phyloP scores from a whole-genome alignment of 2,329 filamentous ascomycete genomes.

The Colletotrichum melonis region DNA sequence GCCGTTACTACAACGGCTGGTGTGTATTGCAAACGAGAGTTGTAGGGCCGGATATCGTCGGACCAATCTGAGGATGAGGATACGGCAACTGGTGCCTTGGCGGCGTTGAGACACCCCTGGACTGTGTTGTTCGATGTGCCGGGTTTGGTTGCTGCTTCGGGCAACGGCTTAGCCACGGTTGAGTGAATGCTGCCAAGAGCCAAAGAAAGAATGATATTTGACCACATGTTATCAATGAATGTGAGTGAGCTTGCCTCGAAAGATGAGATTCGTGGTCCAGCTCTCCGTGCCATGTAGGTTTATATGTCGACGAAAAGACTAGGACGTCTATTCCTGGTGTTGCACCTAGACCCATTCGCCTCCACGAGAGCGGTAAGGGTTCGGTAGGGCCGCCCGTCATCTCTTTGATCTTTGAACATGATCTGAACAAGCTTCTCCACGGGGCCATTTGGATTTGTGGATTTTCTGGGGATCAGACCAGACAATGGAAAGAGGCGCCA shows the following conservation, averaged over 20 bases:
- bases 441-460: background rate
- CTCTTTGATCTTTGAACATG: background rate
- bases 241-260: background rate
- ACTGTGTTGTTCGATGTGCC: slow-evolving; percentile 20
- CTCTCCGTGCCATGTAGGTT: background rate
- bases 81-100: slow-evolving; percentile 37
- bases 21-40: slow-evolving; percentile 47
- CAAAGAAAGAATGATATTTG: background rate
- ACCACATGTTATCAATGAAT: slow-evolving; percentile 2
- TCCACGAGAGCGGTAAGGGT: background rate
- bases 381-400: background rate
- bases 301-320: background rate
- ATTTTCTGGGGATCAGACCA: background rate
- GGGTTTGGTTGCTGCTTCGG: background rate
- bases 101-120: slow-evolving; percentile 39
- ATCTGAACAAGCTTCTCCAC: background rate
- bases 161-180: slow-evolving; percentile 14
- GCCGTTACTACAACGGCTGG: slow-evolving; percentile 58
- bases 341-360: background rate
- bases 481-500: background rate
- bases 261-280: background rate
- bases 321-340: background rate
- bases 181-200: background rate
- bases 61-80: slow-evolving; percentile 36
- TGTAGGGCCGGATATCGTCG: slow-evolving; percentile 43